A percentile compares a stretch with the other conserved stretches of the same genome.
phyloP scores from a whole-genome alignment of 2,329 filamentous ascomycete genomes.

The Epichloe hybrida region DNA sequence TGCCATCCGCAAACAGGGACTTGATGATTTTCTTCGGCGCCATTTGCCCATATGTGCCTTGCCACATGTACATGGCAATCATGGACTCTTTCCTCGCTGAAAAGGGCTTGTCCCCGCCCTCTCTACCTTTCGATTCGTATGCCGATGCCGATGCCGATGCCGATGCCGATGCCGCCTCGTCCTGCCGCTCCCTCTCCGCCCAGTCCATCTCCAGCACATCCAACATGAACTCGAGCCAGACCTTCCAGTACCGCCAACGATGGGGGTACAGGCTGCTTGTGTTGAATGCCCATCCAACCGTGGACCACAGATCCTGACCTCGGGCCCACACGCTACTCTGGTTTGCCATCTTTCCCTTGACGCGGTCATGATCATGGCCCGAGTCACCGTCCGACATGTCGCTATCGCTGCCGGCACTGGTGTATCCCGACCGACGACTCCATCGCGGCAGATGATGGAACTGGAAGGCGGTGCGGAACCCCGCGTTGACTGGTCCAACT shows the following conservation, averaged over 20 bases:
- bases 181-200: slow-evolving; percentile 38
- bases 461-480: slow-evolving; percentile 56
- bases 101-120: slow-evolving; percentile 11
- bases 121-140: slow-evolving; percentile 9
- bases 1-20: slow-evolving; percentile 55
- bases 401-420: slow-evolving; percentile 28
- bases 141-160: slow-evolving; percentile 9
- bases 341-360: slow-evolving; percentile 48
- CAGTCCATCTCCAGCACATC: slow-evolving; percentile 65
- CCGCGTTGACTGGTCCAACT: slow-evolving; percentile 57
- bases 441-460: slow-evolving; percentile 34
- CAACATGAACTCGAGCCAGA: slow-evolving; percentile 69
- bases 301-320: slow-evolving; percentile 80
- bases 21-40: slow-evolving; percentile 43
- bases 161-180: slow-evolving; percentile 23
- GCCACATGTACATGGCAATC: slow-evolving; percentile 44
- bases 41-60: slow-evolving; percentile 30
- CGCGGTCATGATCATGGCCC: slow-evolving; percentile 34
- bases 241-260: slow-evolving; percentile 70
- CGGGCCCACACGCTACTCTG: slow-evolving; percentile 56
- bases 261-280: slow-evolving; percentile 61
- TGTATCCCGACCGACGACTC: slow-evolving; percentile 20
- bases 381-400: slow-evolving; percentile 28
- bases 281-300: slow-evolving; percentile 85
- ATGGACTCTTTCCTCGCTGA: slow-evolving; percentile 39